Evolutionary conservation across 1,284 basidiomycete species (phyloP), one percentile per base, ranked within the genome.

Genomic region (Trichosporon sp.): DNA sequence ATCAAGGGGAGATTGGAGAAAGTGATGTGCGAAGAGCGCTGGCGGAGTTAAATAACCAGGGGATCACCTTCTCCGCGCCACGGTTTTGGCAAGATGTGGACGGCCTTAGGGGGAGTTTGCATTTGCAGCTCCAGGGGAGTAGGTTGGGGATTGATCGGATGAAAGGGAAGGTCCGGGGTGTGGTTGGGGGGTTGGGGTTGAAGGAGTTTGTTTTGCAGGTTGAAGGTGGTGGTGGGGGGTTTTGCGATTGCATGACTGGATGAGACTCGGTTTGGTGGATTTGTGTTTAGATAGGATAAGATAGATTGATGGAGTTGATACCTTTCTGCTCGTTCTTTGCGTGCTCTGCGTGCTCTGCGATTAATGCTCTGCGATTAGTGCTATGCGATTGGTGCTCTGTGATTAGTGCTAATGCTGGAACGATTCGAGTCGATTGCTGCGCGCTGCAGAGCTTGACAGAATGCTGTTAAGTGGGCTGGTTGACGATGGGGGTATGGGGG

Each of bases 1-100:
- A n/a, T n/a, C n/a, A n/a, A n/a, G n/a, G n/a, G n/a, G n/a, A n/a
- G n/a, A n/a, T n/a, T n/a, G n/a, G n/a, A n/a, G n/a, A n/a, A n/a
- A n/a, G n/a, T n/a, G n/a, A n/a, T n/a, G n/a, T n/a, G n/a, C n/a
- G 87, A 52, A 80, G 83, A 40, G 93, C 94, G 11, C 82, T 99
- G 40, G 79, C 83, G 7, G 89, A 94, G 83, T 92, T 95, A 8
- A 74, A 81, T 0, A 76, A 79, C 5, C 87, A 91, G 66, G 95
- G 93, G 1, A 83, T 99, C 0, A 86, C 89, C 1, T 96, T 90
- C 78, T 87, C 87, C 2, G 83, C 85, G 1, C 88, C 95, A 0
- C 86, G 92, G 16, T 96, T 99, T 81, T 99, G 96, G 96, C 94
- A 95, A 0, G 93, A 96, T 79, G 95, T 97, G 77, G 86, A 90